Percentiles rank a stretch among this genome's conserved stretches.
These are phyloP conservation scores for Erodium trifolium DNA, from an alignment of 441 rosid genomes.

Conservation along the genomic window DNA sequence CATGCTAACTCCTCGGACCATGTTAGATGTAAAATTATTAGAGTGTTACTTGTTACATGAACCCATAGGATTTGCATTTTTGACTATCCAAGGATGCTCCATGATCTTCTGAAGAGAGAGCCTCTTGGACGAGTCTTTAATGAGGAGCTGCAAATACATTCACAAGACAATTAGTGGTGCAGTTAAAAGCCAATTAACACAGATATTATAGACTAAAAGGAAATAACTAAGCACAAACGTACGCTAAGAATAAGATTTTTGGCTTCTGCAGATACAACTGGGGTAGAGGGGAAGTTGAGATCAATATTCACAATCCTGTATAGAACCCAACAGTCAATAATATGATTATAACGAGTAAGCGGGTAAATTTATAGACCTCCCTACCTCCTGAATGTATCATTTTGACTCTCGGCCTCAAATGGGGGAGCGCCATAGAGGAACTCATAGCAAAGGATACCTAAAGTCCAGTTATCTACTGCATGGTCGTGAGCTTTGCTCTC, in stretches of 20 bases:
- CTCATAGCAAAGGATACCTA: conserved; percentile 83
- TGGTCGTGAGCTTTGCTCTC: conserved; percentile 80
- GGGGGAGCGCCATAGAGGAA: conserved; percentile 89
- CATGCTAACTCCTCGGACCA: no score
- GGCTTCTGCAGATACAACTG: conserved; percentile 60
- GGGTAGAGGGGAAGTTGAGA: conserved; percentile 61
- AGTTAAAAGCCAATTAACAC: not conserved
- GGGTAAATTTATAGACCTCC: not conserved
- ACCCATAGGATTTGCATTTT: conserved; percentile 63
- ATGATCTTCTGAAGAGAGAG: conserved; percentile 69
- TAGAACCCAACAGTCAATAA: not conserved
- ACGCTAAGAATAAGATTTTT: conserved; percentile 59
- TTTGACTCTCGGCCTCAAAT: conserved; percentile 80
- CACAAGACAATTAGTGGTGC: not conserved
- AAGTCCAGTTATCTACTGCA: conserved; percentile 94
- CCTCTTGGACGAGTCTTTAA: conserved; percentile 71
- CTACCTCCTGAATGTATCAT: conserved; percentile 72
- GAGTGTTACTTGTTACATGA: conserved; percentile 20
- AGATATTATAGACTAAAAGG: not conserved
- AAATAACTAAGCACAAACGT: conserved; percentile 12
- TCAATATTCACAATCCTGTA: conserved; percentile 76
- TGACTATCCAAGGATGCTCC: conserved; percentile 83
- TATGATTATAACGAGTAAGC: conserved; percentile 9
- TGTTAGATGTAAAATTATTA: no score
- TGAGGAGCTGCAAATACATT: conserved; percentile 60